Base-by-base conservation (phyloP, 768 basidiomycete genomes). In the Coprinopsis sp. region DNA sequence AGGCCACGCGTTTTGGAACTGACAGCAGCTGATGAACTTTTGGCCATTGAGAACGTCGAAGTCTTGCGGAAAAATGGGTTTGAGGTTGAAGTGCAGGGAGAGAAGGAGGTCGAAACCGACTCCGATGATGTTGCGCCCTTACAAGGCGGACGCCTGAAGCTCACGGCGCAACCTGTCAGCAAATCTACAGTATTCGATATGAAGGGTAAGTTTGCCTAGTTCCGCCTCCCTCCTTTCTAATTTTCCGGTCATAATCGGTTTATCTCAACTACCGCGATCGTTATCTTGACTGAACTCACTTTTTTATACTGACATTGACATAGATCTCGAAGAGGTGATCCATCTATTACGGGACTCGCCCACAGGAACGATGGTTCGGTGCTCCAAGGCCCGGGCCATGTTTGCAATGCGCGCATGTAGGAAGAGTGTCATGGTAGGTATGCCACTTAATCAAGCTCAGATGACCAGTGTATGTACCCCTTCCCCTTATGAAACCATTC, bases 341-440 rank as follows among this genome's bases (percentile, higher is more conserved):
- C 82, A 94, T 54, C 68, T 95, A 12, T 73, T 99, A 67, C 80
- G 79, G 29, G 88, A 94, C 57, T 72, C 76, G 6, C 84, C 91
- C 0, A 63, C 72, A 0, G 88, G 90, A 2, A 80, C 84, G 56
- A 87, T 91, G 78, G 89, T 96, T 0, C 76, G 96, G 18, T 96
- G 92, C 59, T 86, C 87, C 13, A 98, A 98, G 63, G 91, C 89
- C 13, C 78, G 93, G 13, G 75, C 83, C 4, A 97, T 99, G 94
- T 97, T 99, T 59, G 96, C 96, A 0, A 89, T 84, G 78, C 79
- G 94, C 28, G 96, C 96, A 0, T 99, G 96, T 65, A 64, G 95
- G 52, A 93, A 89, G 69, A 97, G 93, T 63, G 84, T 96, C 33
- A 99, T 98, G 96, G 75, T 97, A 34, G 94, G 96, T 3, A 89